Conservation (phyloP, 2,329 filamentous ascomycete genomes). For the Pseudocercospora musae region DNA sequence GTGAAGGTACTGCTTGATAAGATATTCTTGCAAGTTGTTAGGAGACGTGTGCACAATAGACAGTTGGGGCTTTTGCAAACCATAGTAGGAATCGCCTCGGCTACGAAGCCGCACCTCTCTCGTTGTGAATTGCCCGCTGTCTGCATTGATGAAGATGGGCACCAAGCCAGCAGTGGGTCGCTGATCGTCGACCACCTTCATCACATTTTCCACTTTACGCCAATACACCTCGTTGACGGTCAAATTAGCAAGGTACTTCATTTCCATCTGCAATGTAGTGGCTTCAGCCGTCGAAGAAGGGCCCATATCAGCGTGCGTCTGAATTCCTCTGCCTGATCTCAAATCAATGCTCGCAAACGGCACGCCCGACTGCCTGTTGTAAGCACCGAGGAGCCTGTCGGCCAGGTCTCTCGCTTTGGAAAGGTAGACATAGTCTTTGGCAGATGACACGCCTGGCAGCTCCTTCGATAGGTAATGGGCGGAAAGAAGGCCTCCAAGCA, state of each 20-base stretch:
- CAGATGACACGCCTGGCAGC: constrained; percentile 67
- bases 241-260: constrained; percentile 96
- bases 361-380: constrained; percentile 80
- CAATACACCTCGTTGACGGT: constrained; percentile 92
- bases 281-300: constrained; percentile 93
- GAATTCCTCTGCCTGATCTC: constrained; percentile 69
- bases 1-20: constrained; percentile 97
- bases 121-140: constrained; percentile 73
- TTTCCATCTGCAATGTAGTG: constrained; percentile 86
- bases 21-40: constrained; percentile 58
- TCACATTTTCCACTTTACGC: constrained; percentile 87
- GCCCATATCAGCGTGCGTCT: constrained; percentile 78
- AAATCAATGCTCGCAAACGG: constrained; percentile 90
- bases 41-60: too few relatives aligned
- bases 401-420: constrained; percentile 94
- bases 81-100: constrained; percentile 95
- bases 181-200: constrained; percentile 84
- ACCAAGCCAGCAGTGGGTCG: constrained; percentile 77
- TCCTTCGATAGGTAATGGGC: constrained; percentile 84
- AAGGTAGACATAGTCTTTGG: constrained; percentile 88
- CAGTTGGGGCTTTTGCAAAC: too few relatives aligned
- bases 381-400: constrained; percentile 80
- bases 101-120: constrained; percentile 90
- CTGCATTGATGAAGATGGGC: constrained; percentile 85
- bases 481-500: constrained; percentile 88